Evolutionary conservation across 2,329 filamentous ascomycete species (phyloP), one percentile per base, ranked within the genome.

Genomic region (Paraphoma sp.): DNA sequence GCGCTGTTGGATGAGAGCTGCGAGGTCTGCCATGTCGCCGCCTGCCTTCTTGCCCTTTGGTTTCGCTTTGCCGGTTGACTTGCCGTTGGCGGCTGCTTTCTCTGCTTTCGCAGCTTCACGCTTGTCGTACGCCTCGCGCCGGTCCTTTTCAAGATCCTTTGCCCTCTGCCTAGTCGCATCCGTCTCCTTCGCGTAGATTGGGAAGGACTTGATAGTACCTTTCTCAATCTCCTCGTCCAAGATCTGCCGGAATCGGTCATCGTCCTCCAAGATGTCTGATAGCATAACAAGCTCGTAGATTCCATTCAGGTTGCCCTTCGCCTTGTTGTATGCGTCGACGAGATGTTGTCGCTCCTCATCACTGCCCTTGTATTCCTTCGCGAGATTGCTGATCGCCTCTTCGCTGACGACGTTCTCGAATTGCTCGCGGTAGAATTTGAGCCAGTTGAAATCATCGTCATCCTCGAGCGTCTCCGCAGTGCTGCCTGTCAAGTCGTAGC

Each of bases 401-500:
- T 83, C 80, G 16, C 87, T 93, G 48, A 99, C 83, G 28, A 92
- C 84, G 54, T 93, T 89, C 48, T 86, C 86, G 75, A 89, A 97
- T 68, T 97, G 93, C 62, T 89, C 87, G 52, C 88, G 87, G 82
- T 96, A 99, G 81, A 93, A 99, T 46, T 91, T 89, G 51, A 86
- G 83, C 95, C 95, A 99, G 81, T 92, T 86, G 80, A 98, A 99
- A 57, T 81, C 80, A 51, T 89, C 90, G 72, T 92, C 89, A 31
- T 89, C 69, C 50, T 83, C 84, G 18, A 96, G 86, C 8, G 87
- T 89, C 72, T 97, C 93, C 10, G 91, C 87, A 0, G 93, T 98
- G 53, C 90, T 95, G 52, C 95, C 95, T 0, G 94, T 98, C 51
- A 85, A 83, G 73, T 99, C 94, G 80, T 97, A 99, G 56, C 92